Conservation (phyloP, 2,329 filamentous ascomycete genomes). For the Pseudogymnoascus pannorum region DNA sequence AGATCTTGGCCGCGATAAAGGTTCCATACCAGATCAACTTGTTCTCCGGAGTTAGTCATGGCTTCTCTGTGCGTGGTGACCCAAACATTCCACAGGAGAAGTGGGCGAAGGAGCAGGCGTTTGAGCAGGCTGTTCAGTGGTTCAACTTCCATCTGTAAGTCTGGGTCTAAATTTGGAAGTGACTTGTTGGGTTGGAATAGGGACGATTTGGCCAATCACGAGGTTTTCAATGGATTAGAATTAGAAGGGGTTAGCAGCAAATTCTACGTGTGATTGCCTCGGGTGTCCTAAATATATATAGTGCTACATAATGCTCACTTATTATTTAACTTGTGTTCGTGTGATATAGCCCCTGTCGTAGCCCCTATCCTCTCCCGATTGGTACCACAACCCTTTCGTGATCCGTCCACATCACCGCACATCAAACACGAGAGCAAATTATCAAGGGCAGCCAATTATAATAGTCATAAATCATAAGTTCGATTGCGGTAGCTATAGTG, state of each 20-base stretch:
- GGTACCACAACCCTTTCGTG: not conserved
- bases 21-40: constrained; percentile 63
- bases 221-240: not conserved
- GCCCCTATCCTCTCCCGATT: not conserved
- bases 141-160: constrained; percentile 50
- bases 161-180: not conserved
- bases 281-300: not conserved
- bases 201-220: no score
- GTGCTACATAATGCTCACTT: not conserved
- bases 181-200: constrained; percentile 3
- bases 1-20: constrained; percentile 49
- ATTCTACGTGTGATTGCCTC: not conserved
- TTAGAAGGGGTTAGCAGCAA: not conserved
- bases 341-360: no score
- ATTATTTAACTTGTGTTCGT: not conserved
- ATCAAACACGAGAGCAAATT: not conserved
- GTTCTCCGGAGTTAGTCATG: constrained; percentile 64
- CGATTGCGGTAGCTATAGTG: not conserved
- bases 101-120: constrained; percentile 76
- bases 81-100: constrained; percentile 46
- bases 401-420: not conserved
- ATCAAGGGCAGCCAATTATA: not conserved
- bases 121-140: constrained; percentile 70
- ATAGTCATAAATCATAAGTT: constrained; percentile 3
- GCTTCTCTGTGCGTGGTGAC: constrained; percentile 67